Base-by-base conservation (phyloP, 2,329 filamentous ascomycete genomes). In the Decorospora gaudefroyi region DNA sequence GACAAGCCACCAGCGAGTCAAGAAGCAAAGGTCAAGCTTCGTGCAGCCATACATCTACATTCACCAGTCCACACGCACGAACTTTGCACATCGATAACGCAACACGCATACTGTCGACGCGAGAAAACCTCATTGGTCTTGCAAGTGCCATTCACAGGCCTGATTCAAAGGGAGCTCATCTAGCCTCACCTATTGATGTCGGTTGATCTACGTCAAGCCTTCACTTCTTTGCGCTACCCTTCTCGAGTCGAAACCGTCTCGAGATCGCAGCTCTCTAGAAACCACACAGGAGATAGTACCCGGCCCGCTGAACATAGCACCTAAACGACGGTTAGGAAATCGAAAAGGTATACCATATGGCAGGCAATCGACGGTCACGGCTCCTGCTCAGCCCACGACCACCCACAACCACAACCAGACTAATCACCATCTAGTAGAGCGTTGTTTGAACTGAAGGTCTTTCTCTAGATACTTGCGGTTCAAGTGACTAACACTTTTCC, bases 211-310 rank as follows among this genome's bases (percentile, higher is more conserved):
- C 77, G 77, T 68, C 71, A 74, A 70, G 76, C 75, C 55, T 74
- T 77, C 51, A 74, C 76, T 59, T 79, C 76, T 49, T 67, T 80
- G 62, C 76, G 77, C 49, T 79, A 78, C 61, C 78, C 77, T 55
- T 75, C 76, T 75, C 75, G 78, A 74, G 74, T 79, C 70, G 72
- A 75, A 67, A 74, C 76, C 46, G 75, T 80, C 64, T 79, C 77
- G 71, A 79, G 77, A 76, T 74, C 77, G 50, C 77, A 80, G 65
- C 70, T 81, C 26, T 80, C 77, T 49, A 78, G 73, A 73, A 74
- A 75, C 31, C 78, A 80, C 72, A 80, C 77, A 60, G 78, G 78
- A 59, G 77, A 79, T 67, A 71, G 65, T 53, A 76, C 69, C 32
- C 72, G 74, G 57, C 75, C 74, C 31, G 70, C 73, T 56, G 70